phyloP scores from a whole-genome alignment of 2,329 filamentous ascomycete genomes.

The Colletotrichum gigasporum region DNA sequence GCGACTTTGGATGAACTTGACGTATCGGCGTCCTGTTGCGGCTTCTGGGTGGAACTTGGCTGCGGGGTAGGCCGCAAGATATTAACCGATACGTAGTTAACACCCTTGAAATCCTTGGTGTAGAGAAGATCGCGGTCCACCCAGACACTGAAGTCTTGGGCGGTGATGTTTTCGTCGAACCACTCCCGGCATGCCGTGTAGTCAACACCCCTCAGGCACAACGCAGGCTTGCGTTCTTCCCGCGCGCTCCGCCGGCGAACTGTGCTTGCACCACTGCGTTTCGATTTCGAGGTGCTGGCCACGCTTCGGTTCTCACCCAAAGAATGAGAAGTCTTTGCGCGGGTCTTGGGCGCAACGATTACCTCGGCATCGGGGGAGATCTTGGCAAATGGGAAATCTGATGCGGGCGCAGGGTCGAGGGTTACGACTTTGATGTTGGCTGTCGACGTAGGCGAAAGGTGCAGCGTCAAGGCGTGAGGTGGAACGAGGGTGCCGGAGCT shows the following conservation, averaged over 20 bases:
- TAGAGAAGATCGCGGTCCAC: slow-evolving; percentile 81
- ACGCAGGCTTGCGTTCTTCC: slow-evolving; percentile 71
- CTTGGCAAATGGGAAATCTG: slow-evolving; percentile 83
- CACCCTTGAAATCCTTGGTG: slow-evolving; percentile 77
- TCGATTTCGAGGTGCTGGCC: slow-evolving; percentile 80
- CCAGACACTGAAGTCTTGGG: slow-evolving; percentile 78
- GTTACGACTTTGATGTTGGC: slow-evolving; percentile 90
- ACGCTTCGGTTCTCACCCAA: slow-evolving; percentile 83
- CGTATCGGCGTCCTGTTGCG: slow-evolving; percentile 73
- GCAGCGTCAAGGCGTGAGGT: slow-evolving; percentile 85
- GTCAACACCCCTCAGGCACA: slow-evolving; percentile 86
- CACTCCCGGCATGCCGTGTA: slow-evolving; percentile 74
- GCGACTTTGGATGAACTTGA: slow-evolving; percentile 61
- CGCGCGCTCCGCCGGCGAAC: slow-evolving; percentile 64
- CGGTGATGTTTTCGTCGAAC: slow-evolving; percentile 75
- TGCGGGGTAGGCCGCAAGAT: slow-evolving; percentile 25
- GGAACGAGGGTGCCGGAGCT: slow-evolving; percentile 59
- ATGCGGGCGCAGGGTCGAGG: slow-evolving; percentile 77
- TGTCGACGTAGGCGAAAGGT: slow-evolving; percentile 94
- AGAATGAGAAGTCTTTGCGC: slow-evolving; percentile 73
- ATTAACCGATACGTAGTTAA: slow-evolving; percentile 76
- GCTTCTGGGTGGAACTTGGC: slow-evolving; percentile 58
- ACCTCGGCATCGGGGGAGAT: slow-evolving; percentile 95
- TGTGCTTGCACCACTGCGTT: slow-evolving; percentile 77
- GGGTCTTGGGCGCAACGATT: slow-evolving; percentile 93